Evolutionary conservation across 345 rosid species (phyloP).

Genomic region (Camelina hispida): DNA sequence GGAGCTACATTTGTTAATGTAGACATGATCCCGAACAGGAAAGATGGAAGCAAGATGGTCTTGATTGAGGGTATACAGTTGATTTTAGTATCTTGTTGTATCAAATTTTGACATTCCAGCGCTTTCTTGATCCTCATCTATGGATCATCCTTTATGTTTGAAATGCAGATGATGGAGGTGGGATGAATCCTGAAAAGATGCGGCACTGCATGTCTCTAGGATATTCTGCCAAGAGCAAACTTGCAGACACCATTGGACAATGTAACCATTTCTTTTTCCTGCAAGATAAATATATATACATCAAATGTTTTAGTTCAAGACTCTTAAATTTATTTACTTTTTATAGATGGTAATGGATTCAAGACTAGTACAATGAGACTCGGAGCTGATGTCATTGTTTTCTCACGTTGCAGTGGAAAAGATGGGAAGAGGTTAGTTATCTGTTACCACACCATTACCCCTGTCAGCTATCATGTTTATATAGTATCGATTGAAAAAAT

Average conservation of each 20-base stretch:
- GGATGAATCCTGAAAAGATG: slow-evolving; percentile 92
- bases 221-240: slow-evolving; percentile 85
- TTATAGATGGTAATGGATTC: slow-evolving; percentile 92
- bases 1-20: slow-evolving; percentile 83
- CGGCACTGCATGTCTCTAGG: slow-evolving; percentile 89
- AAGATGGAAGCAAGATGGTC: slow-evolving; percentile 73
- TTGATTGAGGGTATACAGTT: slow-evolving; percentile 69
- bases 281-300: neutral
- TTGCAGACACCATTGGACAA: slow-evolving; percentile 82
- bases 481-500: neutral
- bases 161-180: slow-evolving; percentile 87
- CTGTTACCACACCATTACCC: neutral
- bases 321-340: neutral
- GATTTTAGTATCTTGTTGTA: neutral
- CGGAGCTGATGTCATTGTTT: slow-evolving; percentile 97
- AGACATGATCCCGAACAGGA: slow-evolving; percentile 66
- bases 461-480: slow-evolving; percentile 12
- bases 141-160: neutral
- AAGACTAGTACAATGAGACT: slow-evolving; percentile 99
- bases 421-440: slow-evolving; percentile 64
- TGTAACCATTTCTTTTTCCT: slow-evolving; percentile 49
- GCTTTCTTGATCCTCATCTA: neutral
- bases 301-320: neutral
- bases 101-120: slow-evolving; percentile 1
- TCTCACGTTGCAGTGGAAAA: slow-evolving; percentile 73